Percentiles rank a stretch among this genome's conserved stretches.
Conservation (phyloP, 148 eudicot species). For the Limonium bicolor region DNA sequence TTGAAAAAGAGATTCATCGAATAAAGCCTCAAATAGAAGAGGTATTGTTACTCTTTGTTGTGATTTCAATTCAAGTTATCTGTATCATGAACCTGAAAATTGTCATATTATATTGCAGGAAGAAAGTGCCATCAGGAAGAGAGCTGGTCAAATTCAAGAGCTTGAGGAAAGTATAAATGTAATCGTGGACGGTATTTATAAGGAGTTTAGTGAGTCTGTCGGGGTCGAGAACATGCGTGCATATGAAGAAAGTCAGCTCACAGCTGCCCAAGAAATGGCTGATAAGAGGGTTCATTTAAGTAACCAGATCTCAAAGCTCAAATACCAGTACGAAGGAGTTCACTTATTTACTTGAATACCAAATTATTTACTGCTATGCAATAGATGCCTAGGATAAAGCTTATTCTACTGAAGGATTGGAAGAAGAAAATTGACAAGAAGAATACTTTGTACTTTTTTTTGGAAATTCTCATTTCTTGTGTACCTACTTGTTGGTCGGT, state of each 20-base stretch:
- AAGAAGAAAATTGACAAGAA: too few relatives aligned
- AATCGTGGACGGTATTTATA: conserved; percentile 61
- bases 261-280: conserved; percentile 59
- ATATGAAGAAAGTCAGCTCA: conserved; percentile 89
- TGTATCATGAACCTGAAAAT: background rate
- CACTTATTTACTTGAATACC: background rate
- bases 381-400: too few relatives aligned
- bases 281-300: conserved; percentile 69
- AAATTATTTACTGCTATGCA: too few relatives aligned
- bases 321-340: conserved; percentile 92
- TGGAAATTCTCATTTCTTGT: too few relatives aligned
- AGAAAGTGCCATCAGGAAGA: conserved; percentile 26
- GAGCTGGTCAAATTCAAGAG: conserved; percentile 42
- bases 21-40: conserved; percentile 54
- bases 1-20: conserved; percentile 41
- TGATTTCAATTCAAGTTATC: background rate
- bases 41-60: conserved; percentile 17
- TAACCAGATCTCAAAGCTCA: conserved; percentile 84
- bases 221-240: conserved; percentile 83
- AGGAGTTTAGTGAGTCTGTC: conserved; percentile 72
- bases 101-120: conserved; percentile 33
- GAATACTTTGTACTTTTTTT: too few relatives aligned
- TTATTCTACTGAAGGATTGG: too few relatives aligned
- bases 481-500: too few relatives aligned
- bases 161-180: conserved; percentile 79